Evolutionary conservation across 208 protist species (phyloP), one percentile per base, ranked within the genome.

Genomic region (Crithidia fasciculata): DNA sequence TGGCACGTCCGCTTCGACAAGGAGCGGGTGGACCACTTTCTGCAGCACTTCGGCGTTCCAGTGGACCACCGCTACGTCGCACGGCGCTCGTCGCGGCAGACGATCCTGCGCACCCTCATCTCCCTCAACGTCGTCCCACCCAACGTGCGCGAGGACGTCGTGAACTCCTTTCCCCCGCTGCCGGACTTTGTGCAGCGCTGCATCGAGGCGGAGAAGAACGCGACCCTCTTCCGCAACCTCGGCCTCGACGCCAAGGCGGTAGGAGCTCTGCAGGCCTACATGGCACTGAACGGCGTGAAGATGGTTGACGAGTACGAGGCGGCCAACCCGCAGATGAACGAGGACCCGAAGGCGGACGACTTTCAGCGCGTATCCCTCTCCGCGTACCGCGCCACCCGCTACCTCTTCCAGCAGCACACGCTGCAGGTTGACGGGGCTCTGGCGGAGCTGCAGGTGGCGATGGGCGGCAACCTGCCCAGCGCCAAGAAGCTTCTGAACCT

Each of bases 321-420:
- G 4, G 68, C 76, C 2, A 80, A 84, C 60, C 58, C 58, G 8
- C 59, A 69, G 28, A 45, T 61, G 44, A 53, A 55, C n/a, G 65
- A 68, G 36, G 83, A 86, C 2, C 36, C 55, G 19, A 79, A 72
- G 62, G 61, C 39, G 16, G 71, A 85, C 50, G 76, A 75, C 49
- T 66, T 76, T 8, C 62, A 86, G 19, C 72, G 90, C 41, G 67
- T 92, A 53, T 68, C 78, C 49, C 69, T 70, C 28, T 84, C 88
- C 6, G 87, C 88, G 18, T 95, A 92, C 65, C 76, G 78, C 43
- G 90, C 88, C 12, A 94, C 90, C 10, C 83, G 86, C 59, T 96
- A 93, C 72, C 82, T 96, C 45, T 95, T 95, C 69, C 79, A 71
- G 74, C 90, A 92, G 76, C 92, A 96, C 82, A 94, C 82, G 3